Evolutionary conservation across 768 basidiomycete species (phyloP).

Genomic region (Pulveroboletus sp.): DNA sequence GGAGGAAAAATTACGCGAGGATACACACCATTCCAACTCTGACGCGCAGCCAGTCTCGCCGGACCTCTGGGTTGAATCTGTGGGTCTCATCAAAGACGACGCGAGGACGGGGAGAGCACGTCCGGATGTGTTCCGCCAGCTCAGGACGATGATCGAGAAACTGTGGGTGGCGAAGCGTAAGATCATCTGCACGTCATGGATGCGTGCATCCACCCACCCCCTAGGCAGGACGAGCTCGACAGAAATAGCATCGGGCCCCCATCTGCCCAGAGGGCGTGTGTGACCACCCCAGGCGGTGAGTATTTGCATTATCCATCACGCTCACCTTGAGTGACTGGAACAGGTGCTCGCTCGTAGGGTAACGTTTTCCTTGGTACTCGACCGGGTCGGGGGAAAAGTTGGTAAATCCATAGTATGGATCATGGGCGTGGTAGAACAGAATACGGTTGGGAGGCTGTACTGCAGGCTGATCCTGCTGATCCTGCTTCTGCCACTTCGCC

Average conservation of each 20-base stretch:
- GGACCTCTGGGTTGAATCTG: conserved; percentile 34
- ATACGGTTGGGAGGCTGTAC: conserved; percentile 22
- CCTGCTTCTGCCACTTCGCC: conserved; percentile 7
- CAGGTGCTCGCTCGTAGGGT: conserved; percentile 45
- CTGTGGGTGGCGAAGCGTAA: conserved; percentile 17
- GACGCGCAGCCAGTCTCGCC: conserved; percentile 32
- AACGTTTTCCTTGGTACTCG: conserved; percentile 34
- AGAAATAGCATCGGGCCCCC: neutral
- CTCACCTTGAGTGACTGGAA: conserved; percentile 43
- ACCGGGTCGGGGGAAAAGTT: conserved; percentile 43
- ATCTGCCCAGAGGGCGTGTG: neutral
- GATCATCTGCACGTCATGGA: conserved; percentile 15
- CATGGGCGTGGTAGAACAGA: conserved; percentile 30
- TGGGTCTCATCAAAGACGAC: conserved; percentile 33
- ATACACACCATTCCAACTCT: conserved; percentile 30
- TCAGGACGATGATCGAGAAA: conserved; percentile 34
- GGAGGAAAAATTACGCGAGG: too few relatives aligned
- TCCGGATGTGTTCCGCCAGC: conserved; percentile 32
- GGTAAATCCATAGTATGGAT: conserved; percentile 38
- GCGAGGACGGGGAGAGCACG: conserved; percentile 30
- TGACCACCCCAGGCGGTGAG: neutral
- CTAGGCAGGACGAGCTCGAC: neutral
- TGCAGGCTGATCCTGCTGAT: neutral
- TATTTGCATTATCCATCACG: neutral
- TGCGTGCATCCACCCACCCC: neutral